A percentile compares a stretch with the other conserved stretches of the same genome.
phyloP scores from a whole-genome alignment of 495 filamentous ascomycete species.

The Glutinoglossum americanum region DNA sequence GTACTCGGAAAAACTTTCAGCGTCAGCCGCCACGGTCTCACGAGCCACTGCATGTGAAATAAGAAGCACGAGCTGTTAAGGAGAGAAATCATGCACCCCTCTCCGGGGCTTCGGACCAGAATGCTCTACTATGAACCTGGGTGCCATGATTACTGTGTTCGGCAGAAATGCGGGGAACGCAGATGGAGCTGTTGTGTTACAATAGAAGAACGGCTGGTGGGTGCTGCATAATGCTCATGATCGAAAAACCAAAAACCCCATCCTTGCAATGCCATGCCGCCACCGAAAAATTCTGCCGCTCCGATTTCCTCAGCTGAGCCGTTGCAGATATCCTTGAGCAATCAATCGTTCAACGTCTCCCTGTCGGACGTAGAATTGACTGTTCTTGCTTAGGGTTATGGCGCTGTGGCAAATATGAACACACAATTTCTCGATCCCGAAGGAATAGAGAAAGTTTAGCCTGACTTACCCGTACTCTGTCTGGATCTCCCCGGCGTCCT shows the following conservation, averaged over 20 bases:
- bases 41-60: neutral
- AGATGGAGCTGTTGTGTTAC: neutral
- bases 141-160: neutral
- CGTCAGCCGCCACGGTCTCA: neutral
- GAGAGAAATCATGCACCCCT: neutral
- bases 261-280: neutral
- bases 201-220: neutral
- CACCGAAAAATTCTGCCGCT: neutral
- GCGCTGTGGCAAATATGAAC: conserved; percentile 29
- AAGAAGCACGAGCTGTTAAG: neutral
- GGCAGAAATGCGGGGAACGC: neutral
- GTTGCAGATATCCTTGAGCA: conserved; percentile 89
- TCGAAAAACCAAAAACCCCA: neutral
- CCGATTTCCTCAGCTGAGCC: conserved; percentile 41
- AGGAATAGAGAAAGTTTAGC: neutral
- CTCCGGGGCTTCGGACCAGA: neutral
- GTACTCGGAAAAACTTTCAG: conserved; percentile 1
- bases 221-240: neutral
- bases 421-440: neutral
- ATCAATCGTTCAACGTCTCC: conserved; percentile 92
- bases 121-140: neutral
- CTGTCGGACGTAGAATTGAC: conserved; percentile 90
- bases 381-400: conserved; percentile 93
- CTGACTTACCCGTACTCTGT: conserved; percentile 85
- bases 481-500: conserved; percentile 96